These are phyloP conservation scores for Penicillium coffeae DNA, from an alignment of 495 filamentous ascomycete species.

Conservation along the genomic window DNA sequence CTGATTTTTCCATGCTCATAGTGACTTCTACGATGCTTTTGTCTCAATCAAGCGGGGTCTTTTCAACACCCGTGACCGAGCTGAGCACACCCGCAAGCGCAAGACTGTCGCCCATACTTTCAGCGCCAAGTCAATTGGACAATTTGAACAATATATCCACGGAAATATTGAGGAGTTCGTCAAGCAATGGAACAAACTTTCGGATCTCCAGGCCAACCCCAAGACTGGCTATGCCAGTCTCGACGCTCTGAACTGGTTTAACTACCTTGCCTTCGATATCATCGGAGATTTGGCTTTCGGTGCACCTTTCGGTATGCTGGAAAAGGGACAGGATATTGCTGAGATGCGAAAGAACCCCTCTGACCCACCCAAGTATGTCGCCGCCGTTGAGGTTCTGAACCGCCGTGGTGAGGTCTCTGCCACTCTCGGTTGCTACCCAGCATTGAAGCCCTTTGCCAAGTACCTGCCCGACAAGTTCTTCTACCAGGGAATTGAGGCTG, in stretches of 20 bases:
- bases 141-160: slow-evolving; percentile 90
- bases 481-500: slow-evolving; percentile 44
- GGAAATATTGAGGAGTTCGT: slow-evolving; percentile 73
- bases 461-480: slow-evolving; percentile 54
- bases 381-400: slow-evolving; percentile 52
- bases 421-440: slow-evolving; percentile 44
- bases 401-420: slow-evolving; percentile 52
- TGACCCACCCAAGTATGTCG: slow-evolving; percentile 42
- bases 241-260: slow-evolving; percentile 89
- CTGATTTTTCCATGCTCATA: slow-evolving; percentile 19
- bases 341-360: slow-evolving; percentile 52
- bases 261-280: slow-evolving; percentile 90
- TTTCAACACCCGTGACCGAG: slow-evolving; percentile 84
- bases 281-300: slow-evolving; percentile 65
- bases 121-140: slow-evolving; percentile 70
- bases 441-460: slow-evolving; percentile 47
- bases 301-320: slow-evolving; percentile 52
- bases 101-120: slow-evolving; percentile 89
- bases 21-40: slow-evolving; percentile 87
- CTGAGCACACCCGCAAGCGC: slow-evolving; percentile 83
- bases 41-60: slow-evolving; percentile 81
- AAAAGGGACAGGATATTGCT: slow-evolving; percentile 53
- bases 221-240: slow-evolving; percentile 55
- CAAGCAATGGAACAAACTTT: slow-evolving; percentile 63
- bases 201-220: slow-evolving; percentile 39